Evolutionary conservation across 805 yeast genomes (phyloP).

Genomic region (Candida suzukii): DNA sequence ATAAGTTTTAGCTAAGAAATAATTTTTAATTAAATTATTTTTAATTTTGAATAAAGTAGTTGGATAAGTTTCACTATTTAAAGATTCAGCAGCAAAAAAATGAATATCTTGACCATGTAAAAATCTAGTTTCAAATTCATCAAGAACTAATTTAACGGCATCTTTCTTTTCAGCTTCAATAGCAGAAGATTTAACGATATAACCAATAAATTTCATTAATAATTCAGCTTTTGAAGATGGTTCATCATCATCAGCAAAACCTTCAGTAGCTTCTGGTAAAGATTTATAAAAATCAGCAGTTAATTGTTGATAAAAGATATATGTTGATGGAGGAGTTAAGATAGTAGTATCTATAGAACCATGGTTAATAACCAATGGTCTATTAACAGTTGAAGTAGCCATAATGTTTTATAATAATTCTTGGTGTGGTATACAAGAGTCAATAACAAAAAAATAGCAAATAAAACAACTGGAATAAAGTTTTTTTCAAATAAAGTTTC

Average conservation of each 20-base stretch:
- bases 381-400: slow-evolving; percentile 19
- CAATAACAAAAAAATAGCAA: too few species aligned
- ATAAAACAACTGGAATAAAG: too few species aligned
- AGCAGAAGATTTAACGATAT: slow-evolving; percentile 24
- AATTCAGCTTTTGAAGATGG: slow-evolving; percentile 84
- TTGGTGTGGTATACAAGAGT: too few species aligned
- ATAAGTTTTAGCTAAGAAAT: slow-evolving; percentile 40
- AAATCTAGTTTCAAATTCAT: slow-evolving; percentile 81
- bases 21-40: slow-evolving; percentile 63
- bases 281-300: slow-evolving; percentile 77
- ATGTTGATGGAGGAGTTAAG: slow-evolving; percentile 75
- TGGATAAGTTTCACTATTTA: slow-evolving; percentile 50
- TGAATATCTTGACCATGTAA: slow-evolving; percentile 78
- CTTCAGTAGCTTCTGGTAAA: slow-evolving; percentile 77
- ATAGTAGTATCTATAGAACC: slow-evolving; percentile 86
- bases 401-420: too few species aligned
- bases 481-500: too few species aligned
- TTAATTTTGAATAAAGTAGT: slow-evolving; percentile 70
- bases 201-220: slow-evolving; percentile 77
- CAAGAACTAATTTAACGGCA: slow-evolving; percentile 60
- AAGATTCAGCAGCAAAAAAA: slow-evolving; percentile 69
- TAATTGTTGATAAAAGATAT: slow-evolving; percentile 77
- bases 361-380: slow-evolving; percentile 81
- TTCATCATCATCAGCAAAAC: slow-evolving; percentile 78
- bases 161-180: slow-evolving; percentile 32